Evolutionary conservation across 805 yeast genomes (phyloP), one percentile per base, ranked within the genome.

Genomic region (Saturnispora sekii): DNA sequence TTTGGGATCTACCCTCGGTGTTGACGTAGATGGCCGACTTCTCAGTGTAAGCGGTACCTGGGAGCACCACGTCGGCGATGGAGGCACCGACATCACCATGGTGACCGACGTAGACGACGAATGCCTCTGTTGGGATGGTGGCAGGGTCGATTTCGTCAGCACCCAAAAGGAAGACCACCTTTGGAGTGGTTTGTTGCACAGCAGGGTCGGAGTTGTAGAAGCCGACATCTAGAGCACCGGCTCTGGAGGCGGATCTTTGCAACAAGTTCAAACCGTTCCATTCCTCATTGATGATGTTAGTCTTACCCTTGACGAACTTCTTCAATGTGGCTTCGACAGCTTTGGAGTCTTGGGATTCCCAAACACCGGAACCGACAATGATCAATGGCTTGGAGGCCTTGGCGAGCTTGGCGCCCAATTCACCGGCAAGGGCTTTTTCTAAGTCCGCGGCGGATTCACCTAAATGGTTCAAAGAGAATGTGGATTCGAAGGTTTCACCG

Each of bases 21-120:
- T 85, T 85, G 52, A 85, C 89, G 63, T 76, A 85, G 4, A 93
- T 86, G 46, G 84, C 88, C 26, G 79, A 68, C 66, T 85, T 86
- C 64, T 85, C 95, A 34, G 95, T 86, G 73, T 81, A 86, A 34
- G 95, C 95, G 32, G 89, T 74, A 40, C 89, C 89, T 38, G 95
- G 95, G 53, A 85, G 73, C 48, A 85, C 75, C 38, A 85, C 94
- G 63, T 85, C 95, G 38, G 95, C 95, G 54, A 77, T 74, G 8
- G 90, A 79, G 28, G 95, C 95, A 54, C 95, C 95, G 17, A 74
- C 64, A 56, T 85, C 95, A 67, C 95, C 95, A 65, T 85, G 95
- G 65, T 86, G 95, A 45, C 95, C 95, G 67, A 85, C 87, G 67
- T 85, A 85, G 43, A 85, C 79, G 29, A 86, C 95, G 62, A 85